A percentile compares a stretch with the other conserved stretches of the same genome.
Conservation (phyloP, 495 filamentous ascomycete genomes). For the Staphylotrichum longicolle region DNA sequence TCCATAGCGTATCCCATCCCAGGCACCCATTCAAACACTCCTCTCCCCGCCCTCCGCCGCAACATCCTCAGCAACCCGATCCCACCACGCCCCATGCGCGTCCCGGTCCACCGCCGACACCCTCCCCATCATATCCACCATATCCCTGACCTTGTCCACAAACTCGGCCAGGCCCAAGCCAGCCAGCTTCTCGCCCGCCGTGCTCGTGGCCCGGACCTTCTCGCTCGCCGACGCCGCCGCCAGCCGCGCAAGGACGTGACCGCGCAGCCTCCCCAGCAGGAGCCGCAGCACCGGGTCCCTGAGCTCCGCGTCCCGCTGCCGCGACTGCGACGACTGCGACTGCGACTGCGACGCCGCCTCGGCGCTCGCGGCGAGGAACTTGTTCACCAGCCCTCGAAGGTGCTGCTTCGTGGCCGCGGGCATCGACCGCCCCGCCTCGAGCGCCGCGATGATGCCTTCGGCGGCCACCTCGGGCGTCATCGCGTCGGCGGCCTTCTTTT, state of each 20-base stretch:
- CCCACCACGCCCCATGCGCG: slow-evolving; percentile 79
- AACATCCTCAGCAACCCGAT: slow-evolving; percentile 56
- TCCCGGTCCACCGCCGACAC: slow-evolving; percentile 77
- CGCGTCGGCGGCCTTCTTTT: slow-evolving; percentile 30
- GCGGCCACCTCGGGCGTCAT: slow-evolving; percentile 55
- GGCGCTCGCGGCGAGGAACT: slow-evolving; percentile 48
- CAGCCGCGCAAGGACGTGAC: slow-evolving; percentile 74
- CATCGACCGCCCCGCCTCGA: slow-evolving; percentile 80
- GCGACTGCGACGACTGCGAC: too few species aligned
- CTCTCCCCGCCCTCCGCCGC: background rate
- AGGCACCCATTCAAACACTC: background rate
- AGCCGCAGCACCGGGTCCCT: slow-evolving; percentile 79
- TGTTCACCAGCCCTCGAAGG: slow-evolving; percentile 51
- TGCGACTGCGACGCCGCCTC: slow-evolving; percentile 28
- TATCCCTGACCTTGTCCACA: slow-evolving; percentile 73
- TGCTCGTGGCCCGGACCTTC: slow-evolving; percentile 74
- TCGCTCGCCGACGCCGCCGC: slow-evolving; percentile 75
- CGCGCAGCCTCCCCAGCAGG: slow-evolving; percentile 68
- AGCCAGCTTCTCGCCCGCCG: slow-evolving; percentile 78
- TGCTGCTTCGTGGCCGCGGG: slow-evolving; percentile 61
- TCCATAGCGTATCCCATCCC: background rate
- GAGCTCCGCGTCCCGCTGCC: slow-evolving; percentile 45
- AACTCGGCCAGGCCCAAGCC: slow-evolving; percentile 83
- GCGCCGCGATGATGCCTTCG: slow-evolving; percentile 68
- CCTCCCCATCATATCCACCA: slow-evolving; percentile 74